Evolutionary conservation across 2,329 filamentous ascomycete genomes (phyloP).

Genomic region (Phaeosphaeria sp.): DNA sequence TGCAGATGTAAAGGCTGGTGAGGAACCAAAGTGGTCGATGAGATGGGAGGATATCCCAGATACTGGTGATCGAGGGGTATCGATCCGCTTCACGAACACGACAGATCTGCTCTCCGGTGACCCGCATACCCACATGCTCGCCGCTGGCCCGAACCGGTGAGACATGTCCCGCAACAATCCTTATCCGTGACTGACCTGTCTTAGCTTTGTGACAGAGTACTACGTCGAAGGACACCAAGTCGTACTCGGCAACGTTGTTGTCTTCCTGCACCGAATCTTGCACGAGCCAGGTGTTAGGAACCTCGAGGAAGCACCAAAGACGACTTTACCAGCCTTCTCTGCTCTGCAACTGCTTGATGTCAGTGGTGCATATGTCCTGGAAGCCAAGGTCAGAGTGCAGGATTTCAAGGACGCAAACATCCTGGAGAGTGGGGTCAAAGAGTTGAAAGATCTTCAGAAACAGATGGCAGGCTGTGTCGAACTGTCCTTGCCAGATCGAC

Average conservation of each 20-base stretch:
- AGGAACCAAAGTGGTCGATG: conserved; percentile 44
- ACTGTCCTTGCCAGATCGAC: conserved; percentile 63
- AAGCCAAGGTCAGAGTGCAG: conserved; percentile 64
- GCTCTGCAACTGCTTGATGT: conserved; percentile 61
- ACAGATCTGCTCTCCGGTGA: conserved; percentile 58
- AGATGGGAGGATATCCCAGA: conserved; percentile 54
- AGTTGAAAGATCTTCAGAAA: conserved; percentile 62
- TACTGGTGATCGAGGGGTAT: conserved; percentile 61
- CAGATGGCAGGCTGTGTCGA: conserved; percentile 64
- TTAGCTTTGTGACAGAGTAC: conserved; percentile 64
- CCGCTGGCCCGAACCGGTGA: conserved; percentile 60
- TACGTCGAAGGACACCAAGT: conserved; percentile 64
- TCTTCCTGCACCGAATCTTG: conserved; percentile 64
- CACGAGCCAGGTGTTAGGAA: conserved; percentile 51
- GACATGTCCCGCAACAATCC: conserved; percentile 14
- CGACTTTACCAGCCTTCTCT: conserved; percentile 51
- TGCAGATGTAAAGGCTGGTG: conserved; percentile 27
- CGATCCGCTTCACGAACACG: conserved; percentile 59
- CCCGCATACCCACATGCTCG: conserved; percentile 58
- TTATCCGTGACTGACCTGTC: conserved; percentile 24
- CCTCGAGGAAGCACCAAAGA: conserved; percentile 40
- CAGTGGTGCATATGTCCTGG: conserved; percentile 65
- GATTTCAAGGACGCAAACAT: conserved; percentile 62
- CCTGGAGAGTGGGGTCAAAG: conserved; percentile 61
- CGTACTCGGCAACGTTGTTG: conserved; percentile 63